Conservation (phyloP, 83 land plant species). For the Thuja plicata region DNA sequence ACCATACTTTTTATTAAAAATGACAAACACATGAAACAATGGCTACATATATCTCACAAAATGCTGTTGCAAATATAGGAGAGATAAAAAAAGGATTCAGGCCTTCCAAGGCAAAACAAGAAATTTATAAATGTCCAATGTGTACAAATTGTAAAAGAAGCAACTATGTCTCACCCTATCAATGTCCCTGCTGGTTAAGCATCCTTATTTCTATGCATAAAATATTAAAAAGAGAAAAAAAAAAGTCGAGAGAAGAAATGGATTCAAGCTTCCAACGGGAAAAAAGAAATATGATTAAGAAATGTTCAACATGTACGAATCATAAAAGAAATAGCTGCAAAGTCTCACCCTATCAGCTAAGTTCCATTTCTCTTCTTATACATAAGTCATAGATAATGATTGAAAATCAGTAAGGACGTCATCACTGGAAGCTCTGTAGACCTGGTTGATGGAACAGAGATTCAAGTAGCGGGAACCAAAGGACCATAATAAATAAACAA, state of each 20-base stretch:
- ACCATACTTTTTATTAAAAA: neutral
- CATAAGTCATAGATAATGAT: neutral
- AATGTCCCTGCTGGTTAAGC: too few relatives aligned
- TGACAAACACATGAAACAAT: neutral
- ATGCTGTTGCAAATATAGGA: neutral
- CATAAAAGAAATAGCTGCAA: neutral
- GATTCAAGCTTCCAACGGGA: neutral
- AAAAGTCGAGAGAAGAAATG: neutral
- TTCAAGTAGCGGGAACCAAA: neutral
- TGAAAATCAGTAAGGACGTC: neutral
- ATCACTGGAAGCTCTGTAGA: neutral
- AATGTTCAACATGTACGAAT: neutral
- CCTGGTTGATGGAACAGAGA: neutral
- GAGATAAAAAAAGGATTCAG: neutral
- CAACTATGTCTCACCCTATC: neutral
- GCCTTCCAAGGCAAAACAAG: neutral
- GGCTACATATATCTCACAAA: neutral
- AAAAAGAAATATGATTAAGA: neutral
- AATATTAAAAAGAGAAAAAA: too few relatives aligned
- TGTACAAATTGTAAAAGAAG: neutral
- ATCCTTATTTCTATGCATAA: too few relatives aligned
- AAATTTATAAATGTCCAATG: neutral
- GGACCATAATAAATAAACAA: neutral
- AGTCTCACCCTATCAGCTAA: neutral
- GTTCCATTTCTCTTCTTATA: neutral